Base-by-base conservation (phyloP, 1,284 basidiomycete genomes). In the Leccinum subfulvum region DNA sequence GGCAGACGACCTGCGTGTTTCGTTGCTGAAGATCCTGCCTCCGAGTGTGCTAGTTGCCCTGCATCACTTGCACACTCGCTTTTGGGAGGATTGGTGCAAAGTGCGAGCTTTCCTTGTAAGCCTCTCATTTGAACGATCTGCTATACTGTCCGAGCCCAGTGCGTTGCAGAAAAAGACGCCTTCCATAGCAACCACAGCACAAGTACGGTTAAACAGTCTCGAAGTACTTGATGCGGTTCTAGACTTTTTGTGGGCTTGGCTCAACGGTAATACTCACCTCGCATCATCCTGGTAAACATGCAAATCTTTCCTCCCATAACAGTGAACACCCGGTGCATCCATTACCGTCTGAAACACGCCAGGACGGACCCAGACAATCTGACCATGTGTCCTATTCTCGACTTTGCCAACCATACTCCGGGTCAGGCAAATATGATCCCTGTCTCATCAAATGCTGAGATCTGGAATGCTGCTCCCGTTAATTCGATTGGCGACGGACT, bases 311-410 rank as follows among this genome's bases (percentile, higher is more conserved):
- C 58, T 41, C 56, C 26, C 11, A 35, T 33, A n/a, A 60, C 69
- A 95, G 93, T 95, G 64, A 96, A 96, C 73, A 95, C 94, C 6
- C 85, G 94, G 62, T 93, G 90, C 69, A 84, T 95, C 23, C 92
- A 91, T 72, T 83, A 91, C 69, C 86, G 86, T 52, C 75, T 94
- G n/a, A 83, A 83, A 62, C 72, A 78, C 18, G 72, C 77, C 3
- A 78, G 77, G 23, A 77, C 83, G 26, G 81, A 88, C 68, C 81
- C 83, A 8, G 82, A 92, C 71, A 95, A 96, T 71, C 76, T 94
- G 66, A 90, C 92, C 0, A 81, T 96, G 66, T 92, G 91, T 67
- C 94, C 94, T 7, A 79, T 95, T 56, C 80, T 95, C 47, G 94
- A 96, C 75, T 89, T 95, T 66, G 91, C 91, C 16, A 95, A 96